Conservation (phyloP, 1,139 yeast genomes). For the Geotrichum carabidarum region DNA sequence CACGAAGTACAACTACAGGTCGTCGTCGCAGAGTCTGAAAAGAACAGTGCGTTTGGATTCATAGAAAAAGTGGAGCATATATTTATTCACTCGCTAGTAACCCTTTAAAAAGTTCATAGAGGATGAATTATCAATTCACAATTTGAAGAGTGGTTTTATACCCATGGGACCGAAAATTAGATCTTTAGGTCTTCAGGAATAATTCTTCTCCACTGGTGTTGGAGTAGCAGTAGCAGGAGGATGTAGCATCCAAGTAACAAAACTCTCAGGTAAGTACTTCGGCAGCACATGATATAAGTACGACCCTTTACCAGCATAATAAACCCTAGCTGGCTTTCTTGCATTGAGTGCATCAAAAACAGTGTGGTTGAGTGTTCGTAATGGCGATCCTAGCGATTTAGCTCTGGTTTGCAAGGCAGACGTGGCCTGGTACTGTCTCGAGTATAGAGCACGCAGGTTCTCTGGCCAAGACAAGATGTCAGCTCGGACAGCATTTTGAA, state of each 20-base stretch:
- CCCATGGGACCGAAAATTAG: no score
- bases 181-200: neutral
- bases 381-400: conserved; percentile 33
- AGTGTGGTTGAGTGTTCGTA: conserved; percentile 35
- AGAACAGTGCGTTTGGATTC: no score
- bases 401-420: conserved; percentile 33
- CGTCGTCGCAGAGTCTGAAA: conserved; percentile 2
- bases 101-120: neutral
- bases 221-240: conserved; percentile 25
- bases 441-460: conserved; percentile 36
- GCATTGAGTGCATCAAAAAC: conserved; percentile 37
- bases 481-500: conserved; percentile 37
- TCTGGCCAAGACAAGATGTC: conserved; percentile 43
- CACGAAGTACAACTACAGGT: neutral
- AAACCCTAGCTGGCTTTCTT: conserved; percentile 34
- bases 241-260: conserved; percentile 36
- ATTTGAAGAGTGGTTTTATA: neutral
- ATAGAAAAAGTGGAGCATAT: neutral
- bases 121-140: neutral
- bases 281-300: conserved; percentile 36
- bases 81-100: neutral
- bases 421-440: conserved; percentile 34
- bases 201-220: conserved; percentile 3
- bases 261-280: conserved; percentile 34
- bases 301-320: conserved; percentile 40